Base-by-base conservation (phyloP, 176 grass and related monocot species). In the Musa troglodytarum region DNA sequence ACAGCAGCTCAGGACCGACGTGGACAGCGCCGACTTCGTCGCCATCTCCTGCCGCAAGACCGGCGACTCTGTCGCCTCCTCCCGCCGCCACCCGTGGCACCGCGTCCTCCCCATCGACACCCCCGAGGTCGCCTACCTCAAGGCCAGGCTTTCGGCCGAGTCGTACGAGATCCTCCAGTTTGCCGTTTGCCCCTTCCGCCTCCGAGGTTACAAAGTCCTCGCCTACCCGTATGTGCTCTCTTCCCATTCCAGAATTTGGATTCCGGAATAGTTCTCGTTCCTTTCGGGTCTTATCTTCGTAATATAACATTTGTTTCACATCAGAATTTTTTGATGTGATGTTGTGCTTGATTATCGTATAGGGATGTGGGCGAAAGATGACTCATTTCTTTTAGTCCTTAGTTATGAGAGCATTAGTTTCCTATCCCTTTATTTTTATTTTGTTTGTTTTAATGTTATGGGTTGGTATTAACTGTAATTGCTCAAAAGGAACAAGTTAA, bases 141-240 rank as follows among this genome's bases (percentile, higher is more conserved):
- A 93, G 80, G 86, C 94, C 65, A 98, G 87, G 76, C 76, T 80
- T 72, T 81, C 94, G 8, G 90, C 94, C 2, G 90, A 98, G 80
- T 89, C 94, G 49, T 98, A 89, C 34, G 81, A 93, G 82, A 82
- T 92, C 2, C 81, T 93, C 52, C 90, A 98, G 68, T n/a, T 98
- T 28, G 74, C 90, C 19, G 53, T 98, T 54, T 98, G 90, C 78
- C 94, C 90, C 22, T 93, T 98, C 83, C 76, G 69, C 52, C 3
- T 91, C 14, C 34, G 58, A 2, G 72, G 88, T 16, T 83, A 83
- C 15, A 88, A 83, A 50, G 72, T 93, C 54, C 52, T 93, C 21
- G 88, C 90, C 22, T 91, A 80, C 70, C 94, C 90, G 94, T 98
- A 82, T 79, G 84, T 43, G 24, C 49, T 25, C 63, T 19, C 71